These are phyloP conservation scores for Wickerhamomyces subpelliculosus DNA, from an alignment of 805 yeast genomes.

Conservation along the genomic window DNA sequence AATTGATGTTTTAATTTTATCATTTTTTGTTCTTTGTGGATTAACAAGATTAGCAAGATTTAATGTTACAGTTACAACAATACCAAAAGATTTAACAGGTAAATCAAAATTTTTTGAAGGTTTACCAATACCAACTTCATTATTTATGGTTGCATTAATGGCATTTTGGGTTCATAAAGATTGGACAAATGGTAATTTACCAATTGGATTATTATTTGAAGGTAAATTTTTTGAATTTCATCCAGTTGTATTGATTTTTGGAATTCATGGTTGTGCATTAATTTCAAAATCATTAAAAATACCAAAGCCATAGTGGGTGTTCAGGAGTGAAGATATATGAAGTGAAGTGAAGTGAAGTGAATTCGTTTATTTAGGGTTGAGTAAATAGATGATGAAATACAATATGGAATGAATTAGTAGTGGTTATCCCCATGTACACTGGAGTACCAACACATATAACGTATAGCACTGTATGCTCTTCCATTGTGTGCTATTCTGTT, in stretches of 20 bases:
- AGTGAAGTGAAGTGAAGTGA: no score
- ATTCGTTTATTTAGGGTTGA: no score
- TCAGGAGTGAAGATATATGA: no score
- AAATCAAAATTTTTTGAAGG: conserved; percentile 94
- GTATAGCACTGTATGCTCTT: no score
- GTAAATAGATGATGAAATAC: no score
- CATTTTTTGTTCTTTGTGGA: conserved; percentile 89
- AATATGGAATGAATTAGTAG: no score
- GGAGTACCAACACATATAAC: no score
- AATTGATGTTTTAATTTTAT: conserved; percentile 65
- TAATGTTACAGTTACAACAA: conserved; percentile 86
- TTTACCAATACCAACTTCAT: conserved; percentile 87
- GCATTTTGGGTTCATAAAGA: conserved; percentile 54
- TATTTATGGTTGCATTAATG: conserved; percentile 68
- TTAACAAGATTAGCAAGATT: conserved; percentile 90
- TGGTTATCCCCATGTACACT: no score
- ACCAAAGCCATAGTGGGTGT: conserved; percentile 68
- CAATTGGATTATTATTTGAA: conserved; percentile 55
- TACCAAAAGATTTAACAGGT: conserved; percentile 86
- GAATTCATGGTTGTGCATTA: conserved; percentile 83
- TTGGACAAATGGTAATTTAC: conserved; percentile 45
- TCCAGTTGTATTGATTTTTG: conserved; percentile 55
- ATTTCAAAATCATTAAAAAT: conserved; percentile 85
- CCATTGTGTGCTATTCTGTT: no score
- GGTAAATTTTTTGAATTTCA: conserved; percentile 69